Conservation (phyloP, 257 asterid genomes). For the Fraxinus cuspidata region DNA sequence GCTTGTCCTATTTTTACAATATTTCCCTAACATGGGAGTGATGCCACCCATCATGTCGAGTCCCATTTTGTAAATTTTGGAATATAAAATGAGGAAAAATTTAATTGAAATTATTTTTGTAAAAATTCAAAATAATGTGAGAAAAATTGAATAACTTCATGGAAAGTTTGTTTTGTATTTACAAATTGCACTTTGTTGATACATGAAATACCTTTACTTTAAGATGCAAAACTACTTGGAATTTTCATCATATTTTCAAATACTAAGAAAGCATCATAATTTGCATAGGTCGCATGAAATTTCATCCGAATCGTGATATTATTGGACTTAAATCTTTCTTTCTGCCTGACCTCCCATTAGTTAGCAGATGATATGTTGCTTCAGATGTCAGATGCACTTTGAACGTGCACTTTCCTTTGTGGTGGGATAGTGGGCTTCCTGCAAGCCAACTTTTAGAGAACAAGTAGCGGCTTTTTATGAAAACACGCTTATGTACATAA, state of each 20-base stretch:
- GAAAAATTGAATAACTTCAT: neutral
- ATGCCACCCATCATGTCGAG: too few relatives aligned
- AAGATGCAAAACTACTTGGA: neutral
- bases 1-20: neutral
- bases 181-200: neutral
- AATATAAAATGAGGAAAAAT: too few relatives aligned
- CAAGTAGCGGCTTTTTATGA: neutral
- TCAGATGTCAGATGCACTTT: neutral
- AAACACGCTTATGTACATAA: neutral
- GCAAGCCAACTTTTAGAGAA: neutral
- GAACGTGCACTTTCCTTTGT: neutral
- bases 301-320: neutral
- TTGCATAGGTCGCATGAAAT: conserved; percentile 4
- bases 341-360: neutral
- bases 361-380: conserved; percentile 5
- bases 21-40: neutral
- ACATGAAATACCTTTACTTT: neutral
- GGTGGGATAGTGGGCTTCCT: neutral
- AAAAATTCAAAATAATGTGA: neutral
- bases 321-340: neutral
- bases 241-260: neutral
- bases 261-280: conserved; percentile 2
- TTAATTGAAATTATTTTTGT: neutral
- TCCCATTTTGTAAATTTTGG: too few relatives aligned
- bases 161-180: neutral